phyloP scores from a whole-genome alignment of 306 rosid genomes.

The Abrus precatorius region DNA sequence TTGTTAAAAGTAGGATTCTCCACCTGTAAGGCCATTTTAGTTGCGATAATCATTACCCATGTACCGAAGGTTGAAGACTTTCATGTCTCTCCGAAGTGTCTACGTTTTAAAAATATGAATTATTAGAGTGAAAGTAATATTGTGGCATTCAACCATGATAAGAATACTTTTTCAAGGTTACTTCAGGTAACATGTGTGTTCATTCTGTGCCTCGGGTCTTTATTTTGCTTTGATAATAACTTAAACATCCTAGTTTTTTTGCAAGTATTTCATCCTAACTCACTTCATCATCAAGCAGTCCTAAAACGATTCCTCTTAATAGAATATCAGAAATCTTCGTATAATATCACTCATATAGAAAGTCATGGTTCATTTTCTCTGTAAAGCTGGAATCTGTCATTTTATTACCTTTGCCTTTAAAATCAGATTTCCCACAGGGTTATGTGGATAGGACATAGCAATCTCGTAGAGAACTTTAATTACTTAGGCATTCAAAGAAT shows the following conservation, averaged over 20 bases:
- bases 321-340: not conserved
- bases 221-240: not conserved
- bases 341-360: not conserved
- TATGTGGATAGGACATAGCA: not conserved
- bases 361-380: not conserved
- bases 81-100: not conserved
- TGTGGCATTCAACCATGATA: constrained; percentile 4
- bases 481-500: not conserved
- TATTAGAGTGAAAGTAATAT: not conserved
- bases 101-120: not conserved
- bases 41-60: not conserved
- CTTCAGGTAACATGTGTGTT: not conserved
- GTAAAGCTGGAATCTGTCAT: not conserved
- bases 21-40: no score
- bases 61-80: not conserved
- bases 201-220: not conserved
- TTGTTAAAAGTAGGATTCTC: not conserved
- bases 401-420: not conserved
- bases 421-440: not conserved
- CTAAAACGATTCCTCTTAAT: not conserved
- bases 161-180: not conserved
- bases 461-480: not conserved
- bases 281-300: not conserved
- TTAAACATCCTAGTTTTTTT: not conserved
- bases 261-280: not conserved